Base-by-base conservation (phyloP, 164 flowering plant genomes). In the Stephania cephalantha region DNA sequence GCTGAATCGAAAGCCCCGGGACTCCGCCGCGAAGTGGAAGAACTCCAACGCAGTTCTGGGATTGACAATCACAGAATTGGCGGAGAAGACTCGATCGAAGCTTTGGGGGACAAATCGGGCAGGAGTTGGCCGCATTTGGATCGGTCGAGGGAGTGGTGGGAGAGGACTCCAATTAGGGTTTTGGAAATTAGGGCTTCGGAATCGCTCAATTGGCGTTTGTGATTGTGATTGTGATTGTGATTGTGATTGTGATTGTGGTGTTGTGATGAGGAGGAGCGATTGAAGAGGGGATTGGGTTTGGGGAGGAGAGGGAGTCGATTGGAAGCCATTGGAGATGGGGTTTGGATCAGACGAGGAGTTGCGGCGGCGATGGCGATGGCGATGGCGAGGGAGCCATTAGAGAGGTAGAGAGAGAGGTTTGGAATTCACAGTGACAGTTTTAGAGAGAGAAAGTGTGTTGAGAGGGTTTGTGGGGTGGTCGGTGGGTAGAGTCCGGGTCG, bases 41-140 rank as follows among this genome's bases (percentile, higher is more conserved):
- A 93, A 90, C 48, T 82, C 78, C 75, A 90, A 78, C 15, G 90
- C 80, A 2, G 91, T 85, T 67, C 76, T 84, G 6, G 91, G 93
- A 58, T 88, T 83, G 10, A 86, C 78, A 66, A 77, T 74, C 4
- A 79, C 64, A 42, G 75, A 74, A 68, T 82, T 30, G 11, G 82
- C 78, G 13, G 70, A 73, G 63, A 90, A 84, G n/a, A 86, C 18
- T 1, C 70, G 64, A 79, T 92, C 89, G 65, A 92, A 90, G 20
- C 78, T 77, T 0, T 46, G 76, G 25, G 93, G 31, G 86, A 74
- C 74, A 88, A 81, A 72, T 44, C 64, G 52, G 78, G 71, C 0
- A 90, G 42, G 50, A 85, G 46, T 30, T 83, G 73, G 46, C 46
- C 79, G 75, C 86, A 85, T 69, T 85, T 78, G 1, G 84, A 77